Evolutionary conservation across 768 basidiomycete species (phyloP), one percentile per base, ranked within the genome.

Genomic region (Hebeloma cylindrosporum): DNA sequence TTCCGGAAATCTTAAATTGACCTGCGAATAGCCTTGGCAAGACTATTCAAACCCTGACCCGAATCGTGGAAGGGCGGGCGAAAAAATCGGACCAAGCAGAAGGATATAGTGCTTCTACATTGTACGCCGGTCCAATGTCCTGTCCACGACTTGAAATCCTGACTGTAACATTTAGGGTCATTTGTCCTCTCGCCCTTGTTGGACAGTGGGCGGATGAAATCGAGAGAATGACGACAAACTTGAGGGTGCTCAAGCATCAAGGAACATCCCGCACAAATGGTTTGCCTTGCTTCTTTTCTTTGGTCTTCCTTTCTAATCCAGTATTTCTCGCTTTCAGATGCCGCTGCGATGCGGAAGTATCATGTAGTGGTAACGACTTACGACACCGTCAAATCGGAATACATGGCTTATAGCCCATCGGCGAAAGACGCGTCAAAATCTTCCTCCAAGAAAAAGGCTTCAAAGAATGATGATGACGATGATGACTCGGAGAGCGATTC

Each of bases 141-240:
- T 36, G 23, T 14, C 31, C 20, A 27, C 29, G 23, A 14, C 16
- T 6, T 33, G 25, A 22, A 27, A 28, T 36, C 43, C 43, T 44
- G 18, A 54, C 33, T 39, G 20, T 35, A 30, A 10, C 23, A 17
- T 4, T 3, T 52, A 94, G 95, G 13, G 87, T 98, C 27, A 70
- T 97, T 22, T 89, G 87, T 40, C 95, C 95, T 2, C 75, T 96
- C 9, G 80, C 88, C 10, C 79, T 99, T 9, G 82, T 96, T 42
- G 77, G 78, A 9, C 96, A 99, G 63, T 99, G 95, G 95, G 84
- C 84, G 7, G 72, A 79, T 6, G 95, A 99, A 62, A 82, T 93
- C 34, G 63, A 77, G 40, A 89, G 83, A 54, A 82, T 86, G 70
- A 80, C 73, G 3, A 72, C 74, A 3, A 72, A 72, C 2, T 68